Conservation (phyloP, 2,329 filamentous ascomycete species). For the Penicillium sp. region DNA sequence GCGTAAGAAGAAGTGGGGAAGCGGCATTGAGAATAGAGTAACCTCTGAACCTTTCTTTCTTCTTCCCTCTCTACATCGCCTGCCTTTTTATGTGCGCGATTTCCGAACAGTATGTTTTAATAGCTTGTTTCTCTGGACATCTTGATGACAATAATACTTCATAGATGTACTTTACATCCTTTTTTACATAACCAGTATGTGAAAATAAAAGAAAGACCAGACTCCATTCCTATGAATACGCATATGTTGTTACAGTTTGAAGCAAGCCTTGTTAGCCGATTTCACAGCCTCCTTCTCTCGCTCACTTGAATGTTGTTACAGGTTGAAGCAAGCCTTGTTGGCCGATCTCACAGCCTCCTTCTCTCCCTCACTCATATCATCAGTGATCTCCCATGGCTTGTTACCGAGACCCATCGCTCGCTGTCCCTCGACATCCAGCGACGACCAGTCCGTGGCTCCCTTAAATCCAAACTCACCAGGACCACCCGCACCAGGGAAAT, state of each 20-base stretch:
- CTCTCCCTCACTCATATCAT: constrained; percentile 55
- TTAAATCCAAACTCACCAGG: constrained; percentile 47
- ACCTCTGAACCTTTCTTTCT: too few species aligned
- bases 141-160: too few species aligned
- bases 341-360: constrained; percentile 55
- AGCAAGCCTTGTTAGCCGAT: constrained; percentile 59
- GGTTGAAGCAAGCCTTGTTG: constrained; percentile 58
- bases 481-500: constrained; percentile 65
- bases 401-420: constrained; percentile 59
- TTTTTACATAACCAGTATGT: neutral
- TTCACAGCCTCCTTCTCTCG: constrained; percentile 58
- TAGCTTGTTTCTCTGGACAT: too few species aligned
- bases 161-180: too few species aligned
- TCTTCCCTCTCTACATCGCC: too few species aligned
- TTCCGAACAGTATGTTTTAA: too few species aligned
- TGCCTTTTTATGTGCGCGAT: too few species aligned
- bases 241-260: constrained; percentile 35
- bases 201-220: neutral
- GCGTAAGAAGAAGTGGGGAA: too few species aligned
- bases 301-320: constrained; percentile 32
- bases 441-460: constrained; percentile 44
- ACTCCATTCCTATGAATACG: neutral
- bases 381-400: constrained; percentile 53
- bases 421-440: constrained; percentile 52
- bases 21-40: too few species aligned